Base-by-base conservation (phyloP, 2,329 filamentous ascomycete genomes). In the Drechslerella coelobrocha region DNA sequence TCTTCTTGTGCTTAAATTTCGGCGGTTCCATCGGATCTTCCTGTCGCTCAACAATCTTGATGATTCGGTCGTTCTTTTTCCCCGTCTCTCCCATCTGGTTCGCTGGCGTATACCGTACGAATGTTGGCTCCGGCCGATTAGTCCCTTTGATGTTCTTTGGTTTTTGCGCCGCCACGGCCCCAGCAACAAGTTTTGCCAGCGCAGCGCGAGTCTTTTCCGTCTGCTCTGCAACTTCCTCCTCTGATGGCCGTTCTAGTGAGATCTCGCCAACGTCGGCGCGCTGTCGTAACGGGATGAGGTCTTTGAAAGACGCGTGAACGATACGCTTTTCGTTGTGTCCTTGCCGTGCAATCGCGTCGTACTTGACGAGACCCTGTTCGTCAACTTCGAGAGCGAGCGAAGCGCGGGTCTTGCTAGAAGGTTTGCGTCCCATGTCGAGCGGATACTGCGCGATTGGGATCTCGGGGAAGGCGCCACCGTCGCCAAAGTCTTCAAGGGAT, bases 1-100 rank as follows among this genome's bases (percentile, higher is more conserved):
- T 96, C 81, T 97, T 96, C 83, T 97, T 97, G 81, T 97, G 91
- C 80, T 97, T 97, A 82, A 97, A 97, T 77, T 97, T 97, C 1
- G 94, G 93, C 0, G 94, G 94, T 77, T 97, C 93, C 89, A 97
- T 90, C 0, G 94, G 94, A 80, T 99, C 94, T 75, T 89, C 85
- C 79, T 97, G 93, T 61, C 91, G 85, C 79, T 97, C 91, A 37
- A 97, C 91, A 80, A 99, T 97, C 83, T 97, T 97, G 86, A 99
- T 95, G 74, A 99, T 96, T 12, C 94, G 88, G 76, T 97, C 92
- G 76, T 92, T 91, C 81, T 96, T 96, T 79, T 88, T 89, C 39
- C 85, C 87, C 23, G 82, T 86, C 78, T 92, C 91, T 10, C 94
- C 94, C 91, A 99, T 97, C 81, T 99, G 94, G 76, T 94, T 93